A percentile compares a stretch with the other conserved stretches of the same genome.
Conservation (phyloP, 83 land plant species). For the Picea mariana region DNA sequence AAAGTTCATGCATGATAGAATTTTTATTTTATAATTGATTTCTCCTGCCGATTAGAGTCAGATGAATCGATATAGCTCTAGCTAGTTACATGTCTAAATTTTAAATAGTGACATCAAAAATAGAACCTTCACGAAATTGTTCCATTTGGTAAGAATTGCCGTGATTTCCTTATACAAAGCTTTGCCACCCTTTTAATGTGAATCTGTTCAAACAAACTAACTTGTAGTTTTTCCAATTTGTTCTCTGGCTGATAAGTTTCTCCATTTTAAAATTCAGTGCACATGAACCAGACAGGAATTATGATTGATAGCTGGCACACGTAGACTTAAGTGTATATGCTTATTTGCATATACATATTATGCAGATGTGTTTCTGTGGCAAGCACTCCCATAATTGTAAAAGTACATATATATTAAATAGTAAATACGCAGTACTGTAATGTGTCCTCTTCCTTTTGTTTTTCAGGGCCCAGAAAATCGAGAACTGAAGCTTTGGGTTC, state of each 20-base stretch:
- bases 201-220: not conserved
- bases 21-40: not conserved
- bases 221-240: not conserved
- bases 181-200: not conserved
- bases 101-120: not conserved
- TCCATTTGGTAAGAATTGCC: not conserved
- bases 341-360: not conserved
- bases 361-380: not conserved
- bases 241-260: not conserved
- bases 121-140: not conserved
- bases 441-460: not conserved
- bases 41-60: conserved; percentile 1
- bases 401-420: conserved; percentile 3
- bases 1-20: not conserved
- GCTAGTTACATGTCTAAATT: not conserved
- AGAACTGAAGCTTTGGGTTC: conserved; percentile 27
- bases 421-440: not conserved
- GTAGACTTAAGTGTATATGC: not conserved
- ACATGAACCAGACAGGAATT: not conserved
- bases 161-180: not conserved
- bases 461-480: conserved; percentile 22
- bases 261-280: not conserved
- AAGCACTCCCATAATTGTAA: not conserved
- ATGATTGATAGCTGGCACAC: not conserved
- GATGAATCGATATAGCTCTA: not conserved